Conservation (phyloP, 768 basidiomycete species). For the Leucosporidium yakuticum region DNA sequence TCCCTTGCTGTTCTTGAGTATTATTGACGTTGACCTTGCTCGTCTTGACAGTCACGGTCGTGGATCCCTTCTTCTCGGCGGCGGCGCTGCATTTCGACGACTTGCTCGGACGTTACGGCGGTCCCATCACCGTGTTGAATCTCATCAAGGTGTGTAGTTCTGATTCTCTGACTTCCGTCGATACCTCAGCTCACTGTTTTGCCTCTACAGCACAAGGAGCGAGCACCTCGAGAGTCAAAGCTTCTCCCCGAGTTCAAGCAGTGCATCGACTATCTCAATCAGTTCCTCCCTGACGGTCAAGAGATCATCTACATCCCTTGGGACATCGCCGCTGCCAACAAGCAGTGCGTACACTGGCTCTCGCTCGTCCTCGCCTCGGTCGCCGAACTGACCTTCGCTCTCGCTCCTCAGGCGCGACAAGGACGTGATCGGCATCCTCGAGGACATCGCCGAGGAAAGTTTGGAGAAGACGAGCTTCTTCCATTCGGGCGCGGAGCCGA, state of each 20-base stretch:
- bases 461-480: constrained; percentile 90
- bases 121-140: constrained; percentile 83
- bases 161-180: neutral
- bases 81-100: constrained; percentile 90
- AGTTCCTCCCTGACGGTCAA: constrained; percentile 78
- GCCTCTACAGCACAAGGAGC: constrained; percentile 44
- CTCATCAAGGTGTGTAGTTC: constrained; percentile 70
- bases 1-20: neutral
- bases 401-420: constrained; percentile 44
- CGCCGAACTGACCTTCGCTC: neutral
- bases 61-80: constrained; percentile 90
- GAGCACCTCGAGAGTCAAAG: constrained; percentile 71
- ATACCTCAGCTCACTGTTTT: neutral
- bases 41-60: constrained; percentile 64
- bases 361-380: neutral
- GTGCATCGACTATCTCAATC: constrained; percentile 87
- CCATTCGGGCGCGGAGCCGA: constrained; percentile 84
- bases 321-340: constrained; percentile 94
- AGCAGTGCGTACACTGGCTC: constrained; percentile 58
- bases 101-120: constrained; percentile 79
- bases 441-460: constrained; percentile 89
- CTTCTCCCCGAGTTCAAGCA: constrained; percentile 83
- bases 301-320: constrained; percentile 88
- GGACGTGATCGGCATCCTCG: constrained; percentile 89
- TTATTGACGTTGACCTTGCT: neutral